A percentile compares a stretch with the other conserved stretches of the same genome.
These are phyloP conservation scores for Chamaenerion angustifolium DNA, from an alignment of 345 rosid species.

Conservation along the genomic window DNA sequence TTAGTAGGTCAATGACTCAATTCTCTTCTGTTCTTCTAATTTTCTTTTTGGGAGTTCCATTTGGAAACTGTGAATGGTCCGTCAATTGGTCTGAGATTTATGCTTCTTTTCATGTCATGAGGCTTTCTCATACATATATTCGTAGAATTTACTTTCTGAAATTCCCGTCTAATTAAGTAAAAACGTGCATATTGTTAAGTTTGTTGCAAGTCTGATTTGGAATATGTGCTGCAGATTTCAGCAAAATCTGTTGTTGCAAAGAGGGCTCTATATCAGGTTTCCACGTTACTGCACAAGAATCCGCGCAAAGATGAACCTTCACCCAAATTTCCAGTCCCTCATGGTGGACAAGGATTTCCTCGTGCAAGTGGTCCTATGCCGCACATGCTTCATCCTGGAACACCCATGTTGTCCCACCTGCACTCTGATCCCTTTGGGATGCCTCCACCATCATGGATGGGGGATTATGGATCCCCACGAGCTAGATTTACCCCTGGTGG, in stretches of 20 bases:
- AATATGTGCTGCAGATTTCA: constrained; percentile 35
- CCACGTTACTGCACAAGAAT: constrained; percentile 40
- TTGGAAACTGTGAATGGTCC: too few species aligned
- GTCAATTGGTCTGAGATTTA: too few species aligned
- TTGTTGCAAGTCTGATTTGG: constrained; percentile 5
- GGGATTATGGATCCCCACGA: constrained; percentile 15
- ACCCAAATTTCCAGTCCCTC: constrained; percentile 14
- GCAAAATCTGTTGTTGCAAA: constrained; percentile 32
- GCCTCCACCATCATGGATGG: constrained; percentile 24
- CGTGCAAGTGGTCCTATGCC: constrained; percentile 19
- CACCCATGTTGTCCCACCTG: constrained; percentile 14
- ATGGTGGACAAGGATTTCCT: constrained; percentile 19
- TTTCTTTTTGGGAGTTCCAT: too few species aligned
- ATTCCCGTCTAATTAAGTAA: neutral
- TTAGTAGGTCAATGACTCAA: too few species aligned
- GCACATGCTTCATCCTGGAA: constrained; percentile 15
- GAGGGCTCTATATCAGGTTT: constrained; percentile 39
- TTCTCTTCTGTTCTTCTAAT: too few species aligned
- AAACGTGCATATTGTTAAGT: neutral
- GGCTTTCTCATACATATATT: too few species aligned
- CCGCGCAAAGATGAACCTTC: constrained; percentile 36
- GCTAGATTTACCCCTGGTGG: constrained; percentile 21
- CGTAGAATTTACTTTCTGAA: too few species aligned
- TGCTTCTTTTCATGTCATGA: too few species aligned
- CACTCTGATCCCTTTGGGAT: constrained; percentile 16